These are phyloP conservation scores for Tetracladium marchalianum DNA, from an alignment of 495 filamentous ascomycete genomes.

Conservation along the genomic window DNA sequence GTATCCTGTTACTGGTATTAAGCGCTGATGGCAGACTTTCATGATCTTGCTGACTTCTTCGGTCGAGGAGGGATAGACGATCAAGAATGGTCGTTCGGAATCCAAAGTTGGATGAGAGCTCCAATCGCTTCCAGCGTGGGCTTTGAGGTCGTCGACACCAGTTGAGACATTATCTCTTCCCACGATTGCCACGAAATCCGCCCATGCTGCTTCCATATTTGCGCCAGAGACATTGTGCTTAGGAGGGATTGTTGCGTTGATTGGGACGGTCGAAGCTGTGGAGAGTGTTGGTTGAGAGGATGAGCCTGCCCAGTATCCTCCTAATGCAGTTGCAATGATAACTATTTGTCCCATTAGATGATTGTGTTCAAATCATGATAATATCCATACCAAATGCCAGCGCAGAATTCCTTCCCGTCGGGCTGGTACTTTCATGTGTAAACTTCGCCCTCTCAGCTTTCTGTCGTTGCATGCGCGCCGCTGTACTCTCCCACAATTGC, in stretches of 20 bases:
- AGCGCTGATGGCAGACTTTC: constrained; percentile 60
- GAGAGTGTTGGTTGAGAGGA: constrained; percentile 47
- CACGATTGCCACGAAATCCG: constrained; percentile 77
- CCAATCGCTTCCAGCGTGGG: constrained; percentile 82
- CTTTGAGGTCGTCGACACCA: constrained; percentile 47
- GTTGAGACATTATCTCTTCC: constrained; percentile 83
- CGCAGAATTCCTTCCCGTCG: constrained; percentile 45
- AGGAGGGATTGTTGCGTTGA: constrained; percentile 48
- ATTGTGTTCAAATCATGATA: not conserved
- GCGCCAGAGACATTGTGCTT: constrained; percentile 59
- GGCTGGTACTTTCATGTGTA: constrained; percentile 41
- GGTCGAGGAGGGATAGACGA: constrained; percentile 56
- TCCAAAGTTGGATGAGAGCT: constrained; percentile 59
- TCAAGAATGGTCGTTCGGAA: constrained; percentile 38
- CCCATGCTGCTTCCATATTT: constrained; percentile 88
- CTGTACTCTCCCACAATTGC: constrained; percentile 81
- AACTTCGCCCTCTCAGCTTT: constrained; percentile 57
- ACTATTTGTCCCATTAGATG: constrained; percentile 25
- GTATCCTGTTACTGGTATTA: constrained; percentile 67
- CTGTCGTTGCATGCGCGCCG: constrained; percentile 65
- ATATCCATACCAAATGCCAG: constrained; percentile 47
- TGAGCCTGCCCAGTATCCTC: constrained; percentile 65
- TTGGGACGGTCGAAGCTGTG: constrained; percentile 61
- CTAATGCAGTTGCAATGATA: constrained; percentile 47
- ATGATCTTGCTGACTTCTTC: constrained; percentile 64